Conservation (phyloP, 768 basidiomycete genomes). For the Suillus ampliporus region DNA sequence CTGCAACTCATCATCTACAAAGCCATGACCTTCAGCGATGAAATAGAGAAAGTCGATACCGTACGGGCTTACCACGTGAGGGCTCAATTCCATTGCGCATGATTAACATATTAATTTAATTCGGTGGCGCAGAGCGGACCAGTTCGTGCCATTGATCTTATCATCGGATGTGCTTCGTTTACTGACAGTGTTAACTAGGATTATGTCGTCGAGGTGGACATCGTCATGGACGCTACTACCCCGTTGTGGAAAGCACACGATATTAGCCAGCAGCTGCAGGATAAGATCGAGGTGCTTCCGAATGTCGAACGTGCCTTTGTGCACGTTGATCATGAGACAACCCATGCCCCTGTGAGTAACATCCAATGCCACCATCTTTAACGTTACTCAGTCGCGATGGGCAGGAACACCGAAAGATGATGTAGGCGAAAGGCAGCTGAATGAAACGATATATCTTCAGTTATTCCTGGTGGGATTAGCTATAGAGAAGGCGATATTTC, state of each 20-base stretch:
- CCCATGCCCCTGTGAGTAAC: slow-evolving; percentile 65
- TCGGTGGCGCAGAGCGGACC: slow-evolving; percentile 65
- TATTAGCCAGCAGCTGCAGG: slow-evolving; percentile 81
- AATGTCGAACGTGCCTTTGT: slow-evolving; percentile 94
- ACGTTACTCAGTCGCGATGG: slow-evolving; percentile 2
- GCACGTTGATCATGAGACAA: slow-evolving; percentile 93
- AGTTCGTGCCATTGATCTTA: slow-evolving; percentile 41
- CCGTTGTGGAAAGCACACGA: slow-evolving; percentile 91
- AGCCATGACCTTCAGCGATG: slow-evolving; percentile 80
- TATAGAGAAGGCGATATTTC: background rate
- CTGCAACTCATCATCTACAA: slow-evolving; percentile 93
- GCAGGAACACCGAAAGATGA: slow-evolving; percentile 52
- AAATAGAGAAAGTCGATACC: slow-evolving; percentile 88
- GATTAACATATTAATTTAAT: background rate
- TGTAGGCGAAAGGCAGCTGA: slow-evolving; percentile 13
- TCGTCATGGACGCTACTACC: slow-evolving; percentile 89
- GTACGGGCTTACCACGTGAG: slow-evolving; percentile 91
- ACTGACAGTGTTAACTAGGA: slow-evolving; percentile 48
- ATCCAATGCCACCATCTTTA: background rate
- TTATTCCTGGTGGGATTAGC: background rate
- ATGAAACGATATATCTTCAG: background rate
- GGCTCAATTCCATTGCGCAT: slow-evolving; percentile 15
- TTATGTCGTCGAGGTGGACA: slow-evolving; percentile 94
- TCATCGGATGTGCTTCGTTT: background rate
- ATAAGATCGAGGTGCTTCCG: slow-evolving; percentile 87